Evolutionary conservation across 1,139 yeast genomes (phyloP).

Genomic region (Candida mesenterica): DNA sequence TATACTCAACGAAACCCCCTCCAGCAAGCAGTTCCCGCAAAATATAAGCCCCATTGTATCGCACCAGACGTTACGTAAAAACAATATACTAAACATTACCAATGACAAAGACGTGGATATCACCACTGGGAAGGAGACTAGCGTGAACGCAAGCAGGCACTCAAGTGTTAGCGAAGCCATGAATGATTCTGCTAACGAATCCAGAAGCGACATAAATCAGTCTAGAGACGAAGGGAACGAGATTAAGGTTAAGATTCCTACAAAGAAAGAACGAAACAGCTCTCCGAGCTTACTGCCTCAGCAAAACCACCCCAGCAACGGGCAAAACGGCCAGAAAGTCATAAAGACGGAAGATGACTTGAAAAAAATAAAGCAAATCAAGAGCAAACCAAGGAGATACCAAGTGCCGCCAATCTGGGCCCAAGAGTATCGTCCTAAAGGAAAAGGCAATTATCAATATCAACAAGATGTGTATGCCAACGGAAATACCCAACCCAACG

Average conservation of each 20-base stretch:
- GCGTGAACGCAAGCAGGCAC: slow-evolving; percentile 10
- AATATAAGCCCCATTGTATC: slow-evolving; percentile 9
- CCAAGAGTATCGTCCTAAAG: slow-evolving; percentile 58
- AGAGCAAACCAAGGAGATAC: slow-evolving; percentile 61
- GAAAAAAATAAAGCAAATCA: slow-evolving; percentile 17
- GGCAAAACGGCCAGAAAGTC: neutral
- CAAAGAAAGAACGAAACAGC: too few species aligned
- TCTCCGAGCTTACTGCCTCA: neutral
- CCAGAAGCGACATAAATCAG: too few species aligned
- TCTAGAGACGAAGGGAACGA: too few species aligned
- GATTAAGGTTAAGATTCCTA: too few species aligned
- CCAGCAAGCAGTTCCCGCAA: slow-evolving; percentile 7
- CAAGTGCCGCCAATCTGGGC: slow-evolving; percentile 80
- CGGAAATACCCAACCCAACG: slow-evolving; percentile 11
- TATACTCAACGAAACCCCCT: slow-evolving; percentile 20
- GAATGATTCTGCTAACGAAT: too few species aligned
- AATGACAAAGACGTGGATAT: slow-evolving; percentile 46
- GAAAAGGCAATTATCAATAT: slow-evolving; percentile 5
- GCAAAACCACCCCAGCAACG: neutral
- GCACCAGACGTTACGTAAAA: slow-evolving; percentile 24
- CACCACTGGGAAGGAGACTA: slow-evolving; percentile 33
- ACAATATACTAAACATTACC: slow-evolving; percentile 46
- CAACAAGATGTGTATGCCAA: slow-evolving; percentile 6
- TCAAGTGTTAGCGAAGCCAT: neutral
- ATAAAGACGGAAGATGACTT: slow-evolving; percentile 14